phyloP scores from a whole-genome alignment of 495 filamentous ascomycete genomes.

The Lasiosphaeria miniovina region DNA sequence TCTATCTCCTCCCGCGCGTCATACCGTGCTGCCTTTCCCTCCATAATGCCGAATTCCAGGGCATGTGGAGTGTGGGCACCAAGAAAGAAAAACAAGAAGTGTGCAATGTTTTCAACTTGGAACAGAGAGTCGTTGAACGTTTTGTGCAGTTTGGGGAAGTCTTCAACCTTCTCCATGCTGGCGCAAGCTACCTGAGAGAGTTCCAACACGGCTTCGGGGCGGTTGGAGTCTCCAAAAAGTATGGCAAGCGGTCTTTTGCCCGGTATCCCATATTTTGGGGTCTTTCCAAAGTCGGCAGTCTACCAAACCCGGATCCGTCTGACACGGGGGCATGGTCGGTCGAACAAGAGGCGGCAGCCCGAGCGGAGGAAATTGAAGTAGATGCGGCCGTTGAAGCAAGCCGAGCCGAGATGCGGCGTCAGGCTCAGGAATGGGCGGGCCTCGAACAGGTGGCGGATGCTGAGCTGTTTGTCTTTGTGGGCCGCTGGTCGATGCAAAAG shows the following conservation, averaged over 20 bases:
- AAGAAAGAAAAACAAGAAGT: slow-evolving; percentile 61
- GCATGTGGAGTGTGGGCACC: slow-evolving; percentile 66
- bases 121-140: slow-evolving; percentile 41
- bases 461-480: slow-evolving; percentile 72
- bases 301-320: slow-evolving; percentile 71
- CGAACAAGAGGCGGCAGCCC: slow-evolving; percentile 36
- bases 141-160: slow-evolving; percentile 65
- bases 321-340: slow-evolving; percentile 66
- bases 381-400: slow-evolving; percentile 57
- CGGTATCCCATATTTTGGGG: slow-evolving; percentile 77
- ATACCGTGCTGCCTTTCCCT: slow-evolving; percentile 53
- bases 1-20: slow-evolving; percentile 61
- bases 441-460: slow-evolving; percentile 59
- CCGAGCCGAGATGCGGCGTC: slow-evolving; percentile 55
- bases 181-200: slow-evolving; percentile 64
- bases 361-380: slow-evolving; percentile 51
- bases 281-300: slow-evolving; percentile 60
- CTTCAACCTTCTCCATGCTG: slow-evolving; percentile 69
- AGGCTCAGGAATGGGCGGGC: slow-evolving; percentile 72
- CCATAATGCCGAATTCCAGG: slow-evolving; percentile 64
- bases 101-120: slow-evolving; percentile 63
- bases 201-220: slow-evolving; percentile 72
- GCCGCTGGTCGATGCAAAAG: slow-evolving; percentile 72
- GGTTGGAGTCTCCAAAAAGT: slow-evolving; percentile 70
- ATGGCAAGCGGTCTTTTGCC: slow-evolving; percentile 68